Base-by-base conservation (phyloP, 2,329 filamentous ascomycete genomes). In the Fusarium sp. region DNA sequence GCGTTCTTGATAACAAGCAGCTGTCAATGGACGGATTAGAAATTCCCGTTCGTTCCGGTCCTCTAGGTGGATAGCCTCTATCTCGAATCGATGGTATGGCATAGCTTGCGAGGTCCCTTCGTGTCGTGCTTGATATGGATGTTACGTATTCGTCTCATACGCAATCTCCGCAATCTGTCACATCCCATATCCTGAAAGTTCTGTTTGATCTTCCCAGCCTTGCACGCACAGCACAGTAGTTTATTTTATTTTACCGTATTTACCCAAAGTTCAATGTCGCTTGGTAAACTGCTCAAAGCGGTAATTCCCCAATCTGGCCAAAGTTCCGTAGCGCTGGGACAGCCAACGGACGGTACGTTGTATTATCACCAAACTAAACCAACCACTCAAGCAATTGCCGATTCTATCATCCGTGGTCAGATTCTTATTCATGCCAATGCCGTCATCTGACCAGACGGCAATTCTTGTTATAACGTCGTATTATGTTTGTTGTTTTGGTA, bases 151-250 rank as follows among this genome's bases (percentile, higher is more conserved):
- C 42, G 34, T 44, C 57, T 63, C 52, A 45, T 36, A 50, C 37
- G 65, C 30, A 66, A 69, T 69, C 60, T 69, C 66, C 65, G 51
- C 55, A 42, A 31, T 30, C n/a, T 31, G 56, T 56, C 54, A 66
- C 51, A 34, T 61, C 55, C 38, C 54, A 66, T 47, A 34, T 61
- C 55, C 38, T 26, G 38, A 56, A 45, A 46, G 52, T 58, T 51
- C 16, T 67, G 47, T 51, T 41, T 59, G 46, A 55, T 65, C 49
- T 45, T 63, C 47, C 51, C 40, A 30, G 36, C 47, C 34, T 50
- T 30, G 12, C 16, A 38, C 23, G 16, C 23, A 49, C 40, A 31
- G 40, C 23, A 20, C 30, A 16, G n/a, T 23, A 26, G 33, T 26
- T 34, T 40, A 8, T n/a, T 57, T 40, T 30, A 31, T 46, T 55